These are phyloP conservation scores for Leucocoprinus leucothites DNA, from an alignment of 768 basidiomycete species.

Conservation along the genomic window DNA sequence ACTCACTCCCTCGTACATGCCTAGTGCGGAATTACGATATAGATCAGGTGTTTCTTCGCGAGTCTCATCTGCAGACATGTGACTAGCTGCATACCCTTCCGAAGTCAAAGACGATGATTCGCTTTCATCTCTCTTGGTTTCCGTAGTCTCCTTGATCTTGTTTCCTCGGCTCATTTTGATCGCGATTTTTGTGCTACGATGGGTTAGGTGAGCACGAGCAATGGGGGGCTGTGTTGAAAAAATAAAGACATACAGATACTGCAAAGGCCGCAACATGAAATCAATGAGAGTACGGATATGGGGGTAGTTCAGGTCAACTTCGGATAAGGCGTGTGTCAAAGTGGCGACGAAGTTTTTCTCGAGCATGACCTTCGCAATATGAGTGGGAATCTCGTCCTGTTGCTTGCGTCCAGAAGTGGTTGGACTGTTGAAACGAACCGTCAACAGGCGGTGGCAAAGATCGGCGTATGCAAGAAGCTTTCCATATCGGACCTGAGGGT, in stretches of 20 bases:
- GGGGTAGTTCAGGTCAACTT: constrained; percentile 95
- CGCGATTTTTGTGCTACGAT: constrained; percentile 83
- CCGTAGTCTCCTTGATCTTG: constrained; percentile 56
- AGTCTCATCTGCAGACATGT: constrained; percentile 43
- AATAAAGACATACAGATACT: constrained; percentile 66
- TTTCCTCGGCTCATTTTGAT: constrained; percentile 93
- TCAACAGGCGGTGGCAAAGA: constrained; percentile 83
- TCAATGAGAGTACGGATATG: constrained; percentile 84
- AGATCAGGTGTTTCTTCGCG: constrained; percentile 89
- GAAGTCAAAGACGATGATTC: constrained; percentile 40
- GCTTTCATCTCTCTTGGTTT: constrained; percentile 43
- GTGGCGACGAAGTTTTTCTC: constrained; percentile 95
- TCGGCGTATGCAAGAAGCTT: constrained; percentile 85
- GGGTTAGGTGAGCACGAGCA: constrained; percentile 13
- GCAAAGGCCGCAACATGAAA: constrained; percentile 83
- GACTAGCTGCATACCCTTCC: constrained; percentile 60
- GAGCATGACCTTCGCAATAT: constrained; percentile 96
- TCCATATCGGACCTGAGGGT: constrained; percentile 77
- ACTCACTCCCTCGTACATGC: constrained; percentile 91
- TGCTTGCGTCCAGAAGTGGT: constrained; percentile 43
- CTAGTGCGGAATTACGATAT: constrained; percentile 94
- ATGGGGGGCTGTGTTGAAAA: too few relatives aligned
- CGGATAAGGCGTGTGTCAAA: constrained; percentile 83
- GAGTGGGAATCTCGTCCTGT: constrained; percentile 77
- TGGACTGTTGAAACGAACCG: constrained; percentile 63